These are phyloP conservation scores for Pneumocystis canis DNA, from an alignment of 1,139 yeast genomes.

Conservation along the genomic window DNA sequence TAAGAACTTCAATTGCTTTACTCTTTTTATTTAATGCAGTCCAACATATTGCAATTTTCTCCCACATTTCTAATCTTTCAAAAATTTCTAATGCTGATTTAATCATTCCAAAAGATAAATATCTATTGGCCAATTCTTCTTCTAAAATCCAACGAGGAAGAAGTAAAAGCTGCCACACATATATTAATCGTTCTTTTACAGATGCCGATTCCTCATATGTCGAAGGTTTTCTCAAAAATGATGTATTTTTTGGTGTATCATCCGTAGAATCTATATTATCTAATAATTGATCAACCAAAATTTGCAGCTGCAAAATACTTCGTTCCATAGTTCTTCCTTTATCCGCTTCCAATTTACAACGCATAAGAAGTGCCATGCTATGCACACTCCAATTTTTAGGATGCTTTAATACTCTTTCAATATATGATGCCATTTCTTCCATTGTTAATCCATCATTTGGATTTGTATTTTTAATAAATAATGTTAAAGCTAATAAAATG, in stretches of 20 bases:
- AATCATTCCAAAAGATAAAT: slow-evolving; percentile 71
- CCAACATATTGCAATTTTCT: slow-evolving; percentile 81
- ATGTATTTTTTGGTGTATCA: slow-evolving; percentile 13
- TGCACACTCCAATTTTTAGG: slow-evolving; percentile 56
- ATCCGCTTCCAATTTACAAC: slow-evolving; percentile 68
- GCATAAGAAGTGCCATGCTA: slow-evolving; percentile 76
- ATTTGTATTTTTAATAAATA: slow-evolving; percentile 44
- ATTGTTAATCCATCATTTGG: slow-evolving; percentile 36
- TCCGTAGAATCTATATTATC: slow-evolving; percentile 39
- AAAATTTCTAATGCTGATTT: slow-evolving; percentile 84
- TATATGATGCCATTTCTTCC: slow-evolving; percentile 67
- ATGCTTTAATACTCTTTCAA: slow-evolving; percentile 48
- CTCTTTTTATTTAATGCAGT: slow-evolving; percentile 69
- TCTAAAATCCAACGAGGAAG: slow-evolving; percentile 82
- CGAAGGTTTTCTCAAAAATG: slow-evolving; percentile 41
- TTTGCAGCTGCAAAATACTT: slow-evolving; percentile 85
- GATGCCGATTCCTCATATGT: slow-evolving; percentile 25
- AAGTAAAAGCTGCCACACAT: slow-evolving; percentile 59
- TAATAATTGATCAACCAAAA: slow-evolving; percentile 80
- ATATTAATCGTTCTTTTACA: slow-evolving; percentile 42
- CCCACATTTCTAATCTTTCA: slow-evolving; percentile 57
- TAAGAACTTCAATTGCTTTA: slow-evolving; percentile 48
- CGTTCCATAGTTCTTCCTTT: slow-evolving; percentile 82
- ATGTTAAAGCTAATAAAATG: slow-evolving; percentile 54
- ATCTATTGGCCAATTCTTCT: slow-evolving; percentile 67